Evolutionary conservation across 257 asterid species (phyloP), one percentile per base, ranked within the genome.

Genomic region (Linaria vulgaris): DNA sequence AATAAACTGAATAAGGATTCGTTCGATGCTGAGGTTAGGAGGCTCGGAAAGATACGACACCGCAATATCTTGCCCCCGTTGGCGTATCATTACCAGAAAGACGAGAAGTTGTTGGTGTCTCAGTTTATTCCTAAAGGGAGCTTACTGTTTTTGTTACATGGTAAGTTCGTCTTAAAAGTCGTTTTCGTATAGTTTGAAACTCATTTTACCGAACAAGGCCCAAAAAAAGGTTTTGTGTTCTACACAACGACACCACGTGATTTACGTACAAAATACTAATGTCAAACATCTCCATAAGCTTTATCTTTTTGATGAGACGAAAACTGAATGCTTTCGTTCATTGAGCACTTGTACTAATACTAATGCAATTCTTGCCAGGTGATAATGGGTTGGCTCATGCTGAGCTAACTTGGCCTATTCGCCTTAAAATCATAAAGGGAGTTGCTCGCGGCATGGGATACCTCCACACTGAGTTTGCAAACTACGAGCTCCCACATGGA

Each of bases 51-150:
- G 55, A 71, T 86, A 39, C 66, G 80, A 47, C 96, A 91, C 70
- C 75, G 34, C 21, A 88, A 91, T 22, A 72, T 91, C 22, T 71
- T 91, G 76, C 76, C 94, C 5, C 96, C 92, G 4, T 77, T 91
- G 83, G 98, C 96, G 0, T 88, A 80, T 70, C 95, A 83, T 79
- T 88, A 66, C 63, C 72, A 86, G 69, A 91, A 75, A 67, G 96
- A 91, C 34, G 98, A 91, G 89, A 88, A 88, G 72, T 86, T 91
- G 11, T 44, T 91, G 74, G 87, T 91, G 15, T 69, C 86, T 1
- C 89, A 91, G 77, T 86, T 23, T 30, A 39, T 91, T 43, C 83
- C 95, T 5, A 83, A 73, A 64, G 98, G 96, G 65, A 91, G 95
- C 80, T 71, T 91, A 38, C 58, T 82, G 61, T 73, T 72, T 67